phyloP scores from a whole-genome alignment of 805 yeast genomes.

The Cyberlindnera saturnus region DNA sequence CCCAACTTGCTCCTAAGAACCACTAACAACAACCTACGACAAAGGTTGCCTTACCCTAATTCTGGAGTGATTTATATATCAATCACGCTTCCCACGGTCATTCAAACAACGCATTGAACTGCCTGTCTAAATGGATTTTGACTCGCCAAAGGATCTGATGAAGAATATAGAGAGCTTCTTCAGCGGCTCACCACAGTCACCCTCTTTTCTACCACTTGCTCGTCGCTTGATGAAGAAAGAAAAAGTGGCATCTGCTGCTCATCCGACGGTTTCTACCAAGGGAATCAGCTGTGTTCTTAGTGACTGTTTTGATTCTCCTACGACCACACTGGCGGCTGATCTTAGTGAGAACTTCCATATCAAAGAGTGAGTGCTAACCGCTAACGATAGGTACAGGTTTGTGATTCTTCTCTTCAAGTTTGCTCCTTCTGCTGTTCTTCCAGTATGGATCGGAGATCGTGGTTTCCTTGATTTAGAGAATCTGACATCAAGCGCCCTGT shows the following conservation, averaged over 20 bases:
- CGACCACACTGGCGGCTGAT: conserved; percentile 32
- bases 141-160: conserved; percentile 18
- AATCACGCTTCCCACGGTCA: no score
- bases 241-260: conserved; percentile 8
- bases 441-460: no score
- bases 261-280: conserved; percentile 28
- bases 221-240: conserved; percentile 1
- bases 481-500: not conserved
- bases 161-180: conserved; percentile 19
- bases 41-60: no score
- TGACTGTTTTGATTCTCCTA: conserved; percentile 25
- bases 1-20: no score
- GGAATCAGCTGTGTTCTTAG: not conserved
- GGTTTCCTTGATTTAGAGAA: no score
- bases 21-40: no score
- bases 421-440: no score
- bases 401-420: no score
- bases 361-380: conserved; percentile 15
- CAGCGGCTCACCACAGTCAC: conserved; percentile 22
- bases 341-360: conserved; percentile 33
- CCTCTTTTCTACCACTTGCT: conserved; percentile 17
- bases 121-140: conserved; percentile 15
- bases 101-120: no score
- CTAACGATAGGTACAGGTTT: no score
- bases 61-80: no score